Evolutionary conservation across 2,329 filamentous ascomycete species (phyloP).

Genomic region (Pyrenochaeta sp.): DNA sequence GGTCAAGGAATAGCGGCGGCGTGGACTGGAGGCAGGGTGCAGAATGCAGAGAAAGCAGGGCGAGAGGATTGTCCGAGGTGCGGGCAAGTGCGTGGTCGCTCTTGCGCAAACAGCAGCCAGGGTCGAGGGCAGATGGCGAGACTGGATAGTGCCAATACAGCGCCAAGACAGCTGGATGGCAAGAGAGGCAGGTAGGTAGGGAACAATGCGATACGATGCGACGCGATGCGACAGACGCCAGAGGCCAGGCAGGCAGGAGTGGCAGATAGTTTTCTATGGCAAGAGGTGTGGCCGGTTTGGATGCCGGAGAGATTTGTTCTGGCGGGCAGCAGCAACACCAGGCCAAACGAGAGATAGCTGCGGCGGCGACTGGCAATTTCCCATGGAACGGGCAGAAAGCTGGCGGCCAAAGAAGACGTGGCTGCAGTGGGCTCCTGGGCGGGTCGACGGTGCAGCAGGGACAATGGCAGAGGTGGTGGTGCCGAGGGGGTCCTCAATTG

Average conservation of each 20-base stretch:
- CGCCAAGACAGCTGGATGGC: conserved; percentile 27
- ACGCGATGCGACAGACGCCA: conserved; percentile 12
- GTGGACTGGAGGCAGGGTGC: conserved; percentile 18
- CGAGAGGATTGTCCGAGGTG: conserved; percentile 19
- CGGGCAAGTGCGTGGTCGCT: conserved; percentile 12
- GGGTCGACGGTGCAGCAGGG: conserved; percentile 22
- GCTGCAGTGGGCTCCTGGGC: conserved; percentile 41
- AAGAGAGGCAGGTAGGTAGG: conserved; percentile 27
- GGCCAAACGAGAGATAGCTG: conserved; percentile 36
- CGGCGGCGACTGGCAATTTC: conserved; percentile 24
- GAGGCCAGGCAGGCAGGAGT: not conserved
- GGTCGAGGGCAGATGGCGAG: conserved; percentile 27
- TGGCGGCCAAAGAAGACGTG: conserved; percentile 39
- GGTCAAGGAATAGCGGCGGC: conserved; percentile 23
- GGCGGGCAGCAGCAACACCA: conserved; percentile 38
- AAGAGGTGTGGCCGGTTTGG: conserved; percentile 17
- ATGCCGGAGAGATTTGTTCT: conserved; percentile 25
- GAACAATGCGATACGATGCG: conserved; percentile 14
- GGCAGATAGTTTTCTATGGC: not conserved
- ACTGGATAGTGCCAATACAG: conserved; percentile 33
- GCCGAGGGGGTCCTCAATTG: no score
- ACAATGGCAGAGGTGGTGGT: conserved; percentile 28
- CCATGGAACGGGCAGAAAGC: conserved; percentile 32
- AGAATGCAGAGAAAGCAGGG: conserved; percentile 13
- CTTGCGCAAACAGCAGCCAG: conserved; percentile 23